phyloP scores from a whole-genome alignment of 768 basidiomycete genomes.

The Psilocybe cyanescens region DNA sequence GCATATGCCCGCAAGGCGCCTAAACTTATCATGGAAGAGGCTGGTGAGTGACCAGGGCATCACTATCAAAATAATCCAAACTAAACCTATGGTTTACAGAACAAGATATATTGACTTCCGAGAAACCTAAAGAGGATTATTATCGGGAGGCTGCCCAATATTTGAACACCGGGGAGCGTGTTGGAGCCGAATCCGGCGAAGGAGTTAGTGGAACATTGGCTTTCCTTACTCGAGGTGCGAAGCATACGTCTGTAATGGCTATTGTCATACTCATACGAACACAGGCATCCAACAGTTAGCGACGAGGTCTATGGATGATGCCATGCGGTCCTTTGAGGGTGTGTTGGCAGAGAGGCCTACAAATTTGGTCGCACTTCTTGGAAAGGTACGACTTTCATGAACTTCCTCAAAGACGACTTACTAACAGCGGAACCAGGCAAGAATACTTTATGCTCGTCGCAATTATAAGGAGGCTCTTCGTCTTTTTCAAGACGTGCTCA shows the following conservation, averaged over 20 bases:
- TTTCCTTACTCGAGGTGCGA: constrained; percentile 69
- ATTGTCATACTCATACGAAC: constrained; percentile 1
- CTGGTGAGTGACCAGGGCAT: constrained; percentile 56
- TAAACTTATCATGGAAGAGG: constrained; percentile 70
- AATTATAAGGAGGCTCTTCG: constrained; percentile 81
- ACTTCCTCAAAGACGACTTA: constrained; percentile 4
- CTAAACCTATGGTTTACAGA: constrained; percentile 39
- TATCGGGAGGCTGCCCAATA: constrained; percentile 70
- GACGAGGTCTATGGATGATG: constrained; percentile 80
- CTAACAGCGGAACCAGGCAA: constrained; percentile 51
- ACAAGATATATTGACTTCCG: constrained; percentile 62
- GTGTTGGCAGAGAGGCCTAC: constrained; percentile 80
- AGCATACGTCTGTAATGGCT: neutral
- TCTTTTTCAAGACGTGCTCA: constrained; percentile 83
- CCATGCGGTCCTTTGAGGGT: constrained; percentile 78
- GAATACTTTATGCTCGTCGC: constrained; percentile 82
- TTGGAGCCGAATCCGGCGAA: constrained; percentile 61
- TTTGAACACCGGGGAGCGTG: constrained; percentile 64
- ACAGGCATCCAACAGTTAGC: constrained; percentile 84
- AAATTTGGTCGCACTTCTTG: constrained; percentile 86
- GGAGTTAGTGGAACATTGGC: constrained; percentile 57
- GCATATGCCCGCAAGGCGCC: constrained; percentile 83
- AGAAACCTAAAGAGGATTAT: constrained; percentile 69
- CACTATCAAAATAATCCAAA: neutral
- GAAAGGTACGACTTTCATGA: constrained; percentile 62